phyloP scores from a whole-genome alignment of 176 grass and related monocot species.

The Elymus sibiricus region DNA sequence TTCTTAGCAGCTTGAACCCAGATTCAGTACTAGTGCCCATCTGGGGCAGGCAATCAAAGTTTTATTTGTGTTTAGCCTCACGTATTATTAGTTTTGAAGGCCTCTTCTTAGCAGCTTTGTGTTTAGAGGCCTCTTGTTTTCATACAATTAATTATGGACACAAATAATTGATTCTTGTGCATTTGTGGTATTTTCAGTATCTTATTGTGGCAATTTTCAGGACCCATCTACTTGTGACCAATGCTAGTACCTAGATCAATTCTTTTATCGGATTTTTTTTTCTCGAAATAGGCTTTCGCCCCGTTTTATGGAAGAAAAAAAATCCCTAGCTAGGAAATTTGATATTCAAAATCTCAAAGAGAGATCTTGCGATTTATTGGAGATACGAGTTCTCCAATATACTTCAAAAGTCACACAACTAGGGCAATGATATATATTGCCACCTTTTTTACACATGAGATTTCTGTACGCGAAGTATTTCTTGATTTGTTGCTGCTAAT shows the following conservation, averaged over 20 bases:
- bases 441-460: not conserved
- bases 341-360: not conserved
- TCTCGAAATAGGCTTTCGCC: no score
- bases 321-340: not conserved
- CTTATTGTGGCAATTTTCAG: not conserved
- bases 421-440: not conserved
- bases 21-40: not conserved
- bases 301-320: no score
- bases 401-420: conserved; percentile 5
- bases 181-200: not conserved
- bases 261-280: no score
- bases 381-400: not conserved
- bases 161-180: not conserved
- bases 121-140: not conserved
- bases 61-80: not conserved
- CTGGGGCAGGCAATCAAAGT: not conserved
- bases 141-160: not conserved
- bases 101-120: no score
- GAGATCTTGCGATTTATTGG: not conserved
- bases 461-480: not conserved
- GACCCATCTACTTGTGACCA: not conserved
- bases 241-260: not conserved
- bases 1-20: not conserved
- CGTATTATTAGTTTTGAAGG: no score
- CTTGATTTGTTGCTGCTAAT: not conserved